Evolutionary conservation across 345 rosid species (phyloP), one percentile per base, ranked within the genome.

Genomic region (Rhodamnia argentea): DNA sequence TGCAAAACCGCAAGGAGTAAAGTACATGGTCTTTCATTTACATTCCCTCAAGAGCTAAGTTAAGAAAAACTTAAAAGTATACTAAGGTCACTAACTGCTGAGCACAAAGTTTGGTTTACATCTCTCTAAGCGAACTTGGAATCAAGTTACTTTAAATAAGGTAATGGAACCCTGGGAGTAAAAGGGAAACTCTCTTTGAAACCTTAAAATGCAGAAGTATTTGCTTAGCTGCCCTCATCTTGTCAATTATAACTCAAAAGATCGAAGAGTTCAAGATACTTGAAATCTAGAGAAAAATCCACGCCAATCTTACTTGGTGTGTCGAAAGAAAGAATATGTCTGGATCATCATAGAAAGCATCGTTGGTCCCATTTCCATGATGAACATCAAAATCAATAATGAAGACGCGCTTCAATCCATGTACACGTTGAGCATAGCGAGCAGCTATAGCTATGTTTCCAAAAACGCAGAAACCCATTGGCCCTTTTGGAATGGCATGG

Each of bases 381-480:
- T 96, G 99, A 91, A 97, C 98, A 90, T 97, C 97, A 52, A 97
- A 97, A 93, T 97, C 98, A 88, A 96, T 93, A 85, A 97, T 93
- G 84, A 96, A 93, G 56, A 95, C 91, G 3, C 96, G 94, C 87
- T 91, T 93, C 84, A 96, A 89, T 85, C 96, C 92, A 89, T 95
- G 96, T 55, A 87, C 88, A 7, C 87, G 93, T 86, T 97, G 98
- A 32, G 96, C 98, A 90, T 97, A 91, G 83, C 97, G 98, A 89
- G 98, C 99, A 87, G 99, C 98, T 54, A 97, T 92, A 51, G 98
- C 98, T 82, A 95, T 94, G 84, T 97, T 97, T 27, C 98, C 98
- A 82, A 97, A 96, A 82, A 97, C 96, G 42, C 99, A 97, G 91
- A 97, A 97, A 44, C 98, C 98, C 99, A 97, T 94, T 10, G 99